These are phyloP conservation scores for Chernovozyma aurita DNA, from an alignment of 1,139 yeast species.

Conservation along the genomic window DNA sequence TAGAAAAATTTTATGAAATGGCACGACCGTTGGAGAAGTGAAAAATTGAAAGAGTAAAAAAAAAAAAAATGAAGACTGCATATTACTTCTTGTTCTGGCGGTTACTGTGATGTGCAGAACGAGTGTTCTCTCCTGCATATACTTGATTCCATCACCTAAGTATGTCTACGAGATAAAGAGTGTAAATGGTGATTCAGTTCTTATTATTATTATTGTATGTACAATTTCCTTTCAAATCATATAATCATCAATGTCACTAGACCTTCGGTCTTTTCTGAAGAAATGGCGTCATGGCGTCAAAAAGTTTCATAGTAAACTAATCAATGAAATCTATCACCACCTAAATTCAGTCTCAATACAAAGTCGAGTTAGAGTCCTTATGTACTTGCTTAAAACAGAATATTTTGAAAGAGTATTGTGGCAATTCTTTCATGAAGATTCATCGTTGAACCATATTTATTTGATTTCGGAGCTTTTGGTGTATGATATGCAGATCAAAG, in stretches of 20 bases:
- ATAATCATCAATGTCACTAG: too few relatives aligned
- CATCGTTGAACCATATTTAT: conserved; percentile 33
- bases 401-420: conserved; percentile 31
- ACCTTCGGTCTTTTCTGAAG: conserved; percentile 6
- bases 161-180: too few relatives aligned
- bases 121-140: too few relatives aligned
- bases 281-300: conserved; percentile 17
- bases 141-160: too few relatives aligned
- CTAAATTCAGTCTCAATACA: conserved; percentile 2
- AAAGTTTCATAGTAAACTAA: conserved; percentile 13
- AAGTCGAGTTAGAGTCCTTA: conserved; percentile 6
- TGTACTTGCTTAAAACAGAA: conserved; percentile 15
- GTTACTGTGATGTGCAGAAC: too few relatives aligned
- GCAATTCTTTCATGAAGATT: conserved; percentile 35
- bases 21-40: conserved; percentile 1
- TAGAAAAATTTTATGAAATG: not conserved
- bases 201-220: too few relatives aligned
- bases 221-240: too few relatives aligned
- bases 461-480: conserved; percentile 20
- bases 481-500: conserved; percentile 11
- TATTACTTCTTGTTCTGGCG: too few relatives aligned
- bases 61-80: too few relatives aligned
- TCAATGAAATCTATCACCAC: conserved; percentile 20
- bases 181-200: too few relatives aligned
- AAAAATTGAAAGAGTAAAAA: too few relatives aligned